A percentile compares a stretch with the other conserved stretches of the same genome.
Conservation (phyloP, 108 stramenopile genomes). For the Fragilaria radians region DNA sequence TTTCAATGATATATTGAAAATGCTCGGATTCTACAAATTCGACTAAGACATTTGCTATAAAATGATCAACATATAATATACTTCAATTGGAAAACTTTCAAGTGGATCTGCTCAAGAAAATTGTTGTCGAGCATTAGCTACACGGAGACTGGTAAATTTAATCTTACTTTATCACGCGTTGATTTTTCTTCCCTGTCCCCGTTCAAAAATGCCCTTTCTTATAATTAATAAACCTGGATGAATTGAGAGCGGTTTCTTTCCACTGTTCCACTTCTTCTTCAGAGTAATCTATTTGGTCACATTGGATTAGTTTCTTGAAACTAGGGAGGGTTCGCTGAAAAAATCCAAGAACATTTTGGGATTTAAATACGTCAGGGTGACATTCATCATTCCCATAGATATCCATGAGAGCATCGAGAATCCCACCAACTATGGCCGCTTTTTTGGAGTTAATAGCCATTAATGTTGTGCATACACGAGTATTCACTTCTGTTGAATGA, state of each 20-base stretch:
- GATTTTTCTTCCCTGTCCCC: no score
- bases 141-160: no score
- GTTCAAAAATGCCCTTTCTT: conserved; percentile 23
- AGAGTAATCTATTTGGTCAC: not conserved
- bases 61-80: no score
- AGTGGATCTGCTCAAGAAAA: no score
- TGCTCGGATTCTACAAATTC: no score
- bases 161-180: no score
- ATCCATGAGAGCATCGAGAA: conserved; percentile 56
- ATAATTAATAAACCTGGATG: conserved; percentile 51
- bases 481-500: conserved; percentile 25
- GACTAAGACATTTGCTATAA: no score
- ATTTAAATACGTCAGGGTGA: conserved; percentile 38
- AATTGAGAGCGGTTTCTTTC: conserved; percentile 53
- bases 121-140: no score
- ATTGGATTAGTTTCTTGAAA: conserved; percentile 27
- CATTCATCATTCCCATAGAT: conserved; percentile 59
- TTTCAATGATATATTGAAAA: no score
- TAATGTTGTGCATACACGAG: conserved; percentile 24
- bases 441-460: conserved; percentile 1
- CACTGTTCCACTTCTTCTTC: conserved; percentile 33
- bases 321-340: conserved; percentile 30
- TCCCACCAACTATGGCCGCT: conserved; percentile 22
- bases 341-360: conserved; percentile 28
- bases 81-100: no score